A percentile compares a stretch with the other conserved stretches of the same genome.
Evolutionary conservation across 2,329 filamentous ascomycete genomes (phyloP).

Genomic region (Ophiocordyceps robertsii): DNA sequence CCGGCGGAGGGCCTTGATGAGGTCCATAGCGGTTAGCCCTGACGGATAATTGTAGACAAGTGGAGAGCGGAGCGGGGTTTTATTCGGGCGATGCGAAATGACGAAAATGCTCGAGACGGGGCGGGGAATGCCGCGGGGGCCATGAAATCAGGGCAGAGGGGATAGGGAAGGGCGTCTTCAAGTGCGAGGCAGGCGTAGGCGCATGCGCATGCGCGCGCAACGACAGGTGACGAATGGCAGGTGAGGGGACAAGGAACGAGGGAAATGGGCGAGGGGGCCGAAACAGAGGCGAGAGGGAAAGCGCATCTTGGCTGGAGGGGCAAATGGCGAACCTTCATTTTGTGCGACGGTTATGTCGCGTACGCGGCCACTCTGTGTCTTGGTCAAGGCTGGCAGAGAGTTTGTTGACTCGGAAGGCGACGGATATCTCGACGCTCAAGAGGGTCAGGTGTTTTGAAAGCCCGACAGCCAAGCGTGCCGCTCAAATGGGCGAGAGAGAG

Average conservation of each 20-base stretch:
- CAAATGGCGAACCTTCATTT: conserved; percentile 20
- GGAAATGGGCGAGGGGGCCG: conserved; percentile 1
- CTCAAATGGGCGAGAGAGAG: too few species aligned
- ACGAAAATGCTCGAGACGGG: background rate
- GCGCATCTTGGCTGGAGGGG: conserved; percentile 1
- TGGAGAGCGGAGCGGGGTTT: background rate
- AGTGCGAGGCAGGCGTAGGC: background rate
- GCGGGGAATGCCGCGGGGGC: too few species aligned
- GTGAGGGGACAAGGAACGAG: background rate
- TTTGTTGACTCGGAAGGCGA: background rate
- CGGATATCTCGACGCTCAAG: background rate
- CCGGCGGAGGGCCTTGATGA: conserved; percentile 60
- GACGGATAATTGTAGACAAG: background rate
- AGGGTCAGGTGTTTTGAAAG: too few species aligned
- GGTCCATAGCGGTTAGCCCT: conserved; percentile 28
- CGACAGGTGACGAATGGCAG: background rate
- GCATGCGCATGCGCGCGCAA: background rate
- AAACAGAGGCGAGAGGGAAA: conserved; percentile 1
- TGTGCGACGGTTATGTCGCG: conserved; percentile 13
- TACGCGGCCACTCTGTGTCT: background rate
- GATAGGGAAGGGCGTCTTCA: too few species aligned
- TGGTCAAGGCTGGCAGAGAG: background rate
- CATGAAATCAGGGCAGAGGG: too few species aligned
- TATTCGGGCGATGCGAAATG: background rate
- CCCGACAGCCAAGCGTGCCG: too few species aligned